Evolutionary conservation across 108 stramenopile genomes (phyloP), one percentile per base, ranked within the genome.

Genomic region (Cyclotella distinguenda): DNA sequence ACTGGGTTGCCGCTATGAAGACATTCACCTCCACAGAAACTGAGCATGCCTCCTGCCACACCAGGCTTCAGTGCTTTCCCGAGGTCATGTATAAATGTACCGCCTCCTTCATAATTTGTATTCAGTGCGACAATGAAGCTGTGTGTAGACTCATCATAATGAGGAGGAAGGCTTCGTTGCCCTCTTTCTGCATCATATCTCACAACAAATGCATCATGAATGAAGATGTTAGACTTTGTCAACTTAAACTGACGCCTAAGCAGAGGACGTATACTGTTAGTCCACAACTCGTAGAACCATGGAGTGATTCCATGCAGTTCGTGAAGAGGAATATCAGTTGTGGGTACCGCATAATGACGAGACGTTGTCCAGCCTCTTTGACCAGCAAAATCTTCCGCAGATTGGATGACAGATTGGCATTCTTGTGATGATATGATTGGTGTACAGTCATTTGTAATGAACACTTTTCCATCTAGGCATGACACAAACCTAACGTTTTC

Each of bases 291-390:
- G 50, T 63, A 56, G 57, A 91, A 93, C 77, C 84, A 87, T 11
- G 64, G 25, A 42, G 78, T 68, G 6, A 94, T 30, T 9, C 62
- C 45, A 3, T 73, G 72, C 15, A 90, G 58, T 50, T 76, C 67
- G 70, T 96, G 91, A 11, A 97, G 77, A 6, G 95, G 95, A 22
- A 96, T 56, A 70, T 97, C 97, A 33, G 86, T 91, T 11, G 97
- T 97, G 28, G 97, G 97, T n/a, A 97, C 97, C 2, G 95, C 85
- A 60, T 96, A 96, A 74, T 97, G 97, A 0, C 97, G 85, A 26
- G 82, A 70, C 13, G 93, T 92, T 23, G 94, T 96, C 97, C 97
- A 97, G 1, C 83, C 87, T 51, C 16, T 44, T 50, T 31, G 16
- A 11, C 48, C 21, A 56, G 78, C 42, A 60, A 57, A 9, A 34